Evolutionary conservation across 2,329 filamentous ascomycete species (phyloP).

Genomic region (Penicillium janthinellum): DNA sequence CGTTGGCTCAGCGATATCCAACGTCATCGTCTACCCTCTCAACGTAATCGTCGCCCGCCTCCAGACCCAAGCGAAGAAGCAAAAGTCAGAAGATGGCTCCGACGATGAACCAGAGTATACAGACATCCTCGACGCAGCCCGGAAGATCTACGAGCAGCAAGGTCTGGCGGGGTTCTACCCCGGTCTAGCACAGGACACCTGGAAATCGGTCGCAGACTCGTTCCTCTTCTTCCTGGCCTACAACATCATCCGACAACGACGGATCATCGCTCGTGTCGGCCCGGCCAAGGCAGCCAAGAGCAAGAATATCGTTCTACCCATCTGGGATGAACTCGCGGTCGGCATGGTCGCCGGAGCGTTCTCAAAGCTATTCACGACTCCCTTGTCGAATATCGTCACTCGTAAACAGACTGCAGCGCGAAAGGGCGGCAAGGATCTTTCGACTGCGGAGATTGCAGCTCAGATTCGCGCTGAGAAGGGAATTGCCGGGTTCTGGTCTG

Average conservation of each 20-base stretch:
- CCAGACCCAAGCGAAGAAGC: conserved; percentile 66
- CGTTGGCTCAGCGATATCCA: conserved; percentile 75
- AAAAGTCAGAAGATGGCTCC: conserved; percentile 56
- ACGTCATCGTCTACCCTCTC: conserved; percentile 76
- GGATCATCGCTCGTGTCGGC: conserved; percentile 44
- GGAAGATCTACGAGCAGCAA: conserved; percentile 69
- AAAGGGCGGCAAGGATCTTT: conserved; percentile 25
- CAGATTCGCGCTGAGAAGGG: conserved; percentile 71
- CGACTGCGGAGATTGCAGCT: conserved; percentile 60
- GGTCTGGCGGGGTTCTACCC: conserved; percentile 75
- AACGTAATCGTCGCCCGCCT: conserved; percentile 79
- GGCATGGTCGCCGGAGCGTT: conserved; percentile 71
- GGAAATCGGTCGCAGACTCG: conserved; percentile 71
- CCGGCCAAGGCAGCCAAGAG: conserved; percentile 22
- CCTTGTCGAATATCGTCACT: conserved; percentile 79
- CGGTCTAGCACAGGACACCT: conserved; percentile 64
- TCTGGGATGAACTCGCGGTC: conserved; percentile 72
- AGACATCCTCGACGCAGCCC: conserved; percentile 68
- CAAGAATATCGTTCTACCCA: conserved; percentile 52
- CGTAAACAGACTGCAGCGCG: conserved; percentile 68
- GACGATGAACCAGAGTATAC: conserved; percentile 60
- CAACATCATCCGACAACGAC: conserved; percentile 54
- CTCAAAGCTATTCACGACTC: conserved; percentile 75
- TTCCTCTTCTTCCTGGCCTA: conserved; percentile 89
- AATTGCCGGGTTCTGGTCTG: conserved; percentile 78